phyloP scores from a whole-genome alignment of 2,329 filamentous ascomycete genomes.

The Fusarium dlaminii region DNA sequence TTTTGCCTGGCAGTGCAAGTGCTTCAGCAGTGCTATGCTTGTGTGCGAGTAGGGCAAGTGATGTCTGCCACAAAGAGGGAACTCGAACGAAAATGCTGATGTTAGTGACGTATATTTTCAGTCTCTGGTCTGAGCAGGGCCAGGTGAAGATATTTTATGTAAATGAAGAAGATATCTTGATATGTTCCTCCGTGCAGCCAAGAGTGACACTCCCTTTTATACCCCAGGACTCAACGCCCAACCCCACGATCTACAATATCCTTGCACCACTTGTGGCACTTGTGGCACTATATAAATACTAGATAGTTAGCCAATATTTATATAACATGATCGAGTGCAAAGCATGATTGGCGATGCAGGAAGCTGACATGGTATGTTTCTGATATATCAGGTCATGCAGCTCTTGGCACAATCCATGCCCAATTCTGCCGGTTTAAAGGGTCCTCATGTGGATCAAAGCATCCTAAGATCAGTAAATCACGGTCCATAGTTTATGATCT shows the following conservation, averaged over 20 bases:
- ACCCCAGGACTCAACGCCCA: background rate
- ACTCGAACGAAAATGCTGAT: background rate
- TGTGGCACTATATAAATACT: background rate
- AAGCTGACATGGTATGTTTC: conserved; percentile 5
- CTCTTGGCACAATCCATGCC: conserved; percentile 29
- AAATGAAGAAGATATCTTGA: background rate
- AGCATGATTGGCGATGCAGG: background rate
- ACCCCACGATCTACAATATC: conserved; percentile 8
- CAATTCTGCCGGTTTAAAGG: background rate
- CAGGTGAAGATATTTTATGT: background rate
- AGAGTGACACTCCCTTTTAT: conserved; percentile 4
- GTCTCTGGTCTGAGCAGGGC: too few relatives aligned
- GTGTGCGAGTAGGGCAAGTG: background rate
- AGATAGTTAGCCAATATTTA: background rate
- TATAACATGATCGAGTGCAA: background rate
- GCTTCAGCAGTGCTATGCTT: background rate
- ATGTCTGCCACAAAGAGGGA: background rate
- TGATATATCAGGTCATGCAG: conserved; percentile 20
- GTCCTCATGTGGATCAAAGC: background rate
- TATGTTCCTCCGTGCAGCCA: background rate
- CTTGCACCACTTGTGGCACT: conserved; percentile 14
- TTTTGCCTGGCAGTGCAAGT: background rate
- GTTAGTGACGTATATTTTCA: background rate
- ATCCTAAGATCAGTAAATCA: background rate
- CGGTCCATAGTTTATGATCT: background rate